Base-by-base conservation (phyloP, 2,329 filamentous ascomycete species). In the Dichotomopilus funicola region DNA sequence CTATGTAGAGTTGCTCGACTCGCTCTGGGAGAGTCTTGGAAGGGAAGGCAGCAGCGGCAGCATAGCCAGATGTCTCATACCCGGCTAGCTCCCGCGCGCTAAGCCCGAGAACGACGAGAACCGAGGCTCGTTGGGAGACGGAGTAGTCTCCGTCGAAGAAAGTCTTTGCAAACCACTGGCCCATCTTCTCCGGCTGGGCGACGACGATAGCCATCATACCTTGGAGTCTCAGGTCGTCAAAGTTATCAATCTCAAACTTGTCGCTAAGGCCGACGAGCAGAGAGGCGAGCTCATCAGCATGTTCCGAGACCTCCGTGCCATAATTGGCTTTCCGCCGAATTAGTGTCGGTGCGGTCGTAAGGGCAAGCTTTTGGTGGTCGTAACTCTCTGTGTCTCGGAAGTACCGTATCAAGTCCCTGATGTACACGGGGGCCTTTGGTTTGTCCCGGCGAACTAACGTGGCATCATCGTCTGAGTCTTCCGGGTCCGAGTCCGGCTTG, bases 111-210 rank as follows among this genome's bases (percentile, higher is more conserved):
- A 89, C 85, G 19, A 89, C 86, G 51, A 99, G 83, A 40, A 97
- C 79, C 0, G 88, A 83, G 6, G 87, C 88, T 41, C 94, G 81
- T 68, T 97, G 92, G 0, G 86, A 82, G 40, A 97, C 75, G 0
- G 91, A 96, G 70, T 94, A 91, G 67, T 99, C 94, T 12, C 91
- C 91, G 43, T 90, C 86, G 67, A 96, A 97, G 67, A 94, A 95
- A 0, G 88, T 87, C 55, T 85, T 83, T 3, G 87, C 84, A 56
- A 95, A 89, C 87, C 89, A 95, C 11, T 83, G 88, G 0, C 85
- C 91, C 81, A 96, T 89, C 51, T 81, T 78, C 49, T 81, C 74
- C 0, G 94, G 89, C 61, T 88, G 82, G 0, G 89, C 85, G 2
- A 94, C 78, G 0, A 96, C 75, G 6, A 96, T 72, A 0, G 91